phyloP scores from a whole-genome alignment of 2,329 filamentous ascomycete genomes.

The Aspergillus transmontanensis region DNA sequence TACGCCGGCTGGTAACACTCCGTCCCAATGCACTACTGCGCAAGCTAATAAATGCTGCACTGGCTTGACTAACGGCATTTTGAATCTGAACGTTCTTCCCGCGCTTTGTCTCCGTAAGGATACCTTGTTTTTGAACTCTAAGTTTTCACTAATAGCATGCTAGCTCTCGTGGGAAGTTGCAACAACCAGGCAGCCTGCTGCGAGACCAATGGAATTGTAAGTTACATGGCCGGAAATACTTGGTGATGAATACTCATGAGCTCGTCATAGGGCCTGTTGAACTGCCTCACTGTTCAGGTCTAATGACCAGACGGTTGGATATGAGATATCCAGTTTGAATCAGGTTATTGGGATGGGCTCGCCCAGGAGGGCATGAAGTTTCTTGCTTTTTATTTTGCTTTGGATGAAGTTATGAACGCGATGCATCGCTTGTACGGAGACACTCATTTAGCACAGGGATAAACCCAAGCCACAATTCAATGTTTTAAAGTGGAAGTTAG shows the following conservation, averaged over 20 bases:
- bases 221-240: background rate
- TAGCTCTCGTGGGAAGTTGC: background rate
- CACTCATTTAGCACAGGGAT: background rate
- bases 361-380: background rate
- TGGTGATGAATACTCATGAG: background rate
- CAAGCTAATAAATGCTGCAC: background rate
- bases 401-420: background rate
- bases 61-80: background rate
- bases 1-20: background rate
- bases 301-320: background rate
- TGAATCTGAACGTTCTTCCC: background rate
- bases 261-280: background rate
- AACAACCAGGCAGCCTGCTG: background rate
- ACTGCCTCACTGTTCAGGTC: background rate
- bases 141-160: background rate
- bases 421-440: background rate
- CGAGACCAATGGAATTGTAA: background rate
- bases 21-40: background rate
- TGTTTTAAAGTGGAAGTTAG: background rate
- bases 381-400: background rate
- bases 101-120: background rate
- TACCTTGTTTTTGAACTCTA: background rate
- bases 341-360: background rate
- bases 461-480: background rate
- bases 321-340: background rate